Evolutionary conservation across 2,329 filamentous ascomycete genomes (phyloP), one percentile per base, ranked within the genome.

Genomic region (Verticillium albo-atrum): DNA sequence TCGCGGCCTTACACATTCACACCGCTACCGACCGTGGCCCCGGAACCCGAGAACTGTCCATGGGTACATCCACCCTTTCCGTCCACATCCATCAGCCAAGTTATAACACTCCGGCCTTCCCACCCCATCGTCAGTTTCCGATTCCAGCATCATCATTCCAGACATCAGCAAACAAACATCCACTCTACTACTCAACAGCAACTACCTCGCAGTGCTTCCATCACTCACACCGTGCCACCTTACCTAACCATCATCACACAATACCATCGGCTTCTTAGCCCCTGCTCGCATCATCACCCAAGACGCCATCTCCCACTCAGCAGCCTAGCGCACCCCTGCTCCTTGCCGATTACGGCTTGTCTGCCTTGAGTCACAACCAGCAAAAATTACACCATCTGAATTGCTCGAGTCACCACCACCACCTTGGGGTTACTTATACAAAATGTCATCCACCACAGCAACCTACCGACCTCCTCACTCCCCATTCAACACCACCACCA

Each of bases 1-100:
- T 47, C 42, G 42, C 42, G 42, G 42, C 42, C 42, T 47, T 47
- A 47, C 27, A 27, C 20, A 37, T 26, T 26, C 54, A 56, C 54
- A 56, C 54, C 54, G 54, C 54, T 56, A 25, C 54, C 54, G 54
- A 37, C 54, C 54, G 54, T 25, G 25, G 25, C n/a, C 42, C 42
- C 42, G 42, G 42, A 47, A 47, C n/a, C 42, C 42, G 42, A 47
- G 42, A 47, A 47, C n/a, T 47, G 42, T 47, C 42, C 42, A 47
- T 47, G 34, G n/a, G 54, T 67, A 68, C 67, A 65, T 69, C 68
- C 66, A 67, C 61, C 63, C 62, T 57, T 60, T 64, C 62, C 59
- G 64, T 61, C 60, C 47, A 60, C 61, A 61, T 63, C 56, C 42
- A 47, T 47, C 42, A 47, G 42, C 42, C 42, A 47, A 25, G 42